phyloP scores from a whole-genome alignment of 805 yeast species.

The Candida morakotiae region DNA sequence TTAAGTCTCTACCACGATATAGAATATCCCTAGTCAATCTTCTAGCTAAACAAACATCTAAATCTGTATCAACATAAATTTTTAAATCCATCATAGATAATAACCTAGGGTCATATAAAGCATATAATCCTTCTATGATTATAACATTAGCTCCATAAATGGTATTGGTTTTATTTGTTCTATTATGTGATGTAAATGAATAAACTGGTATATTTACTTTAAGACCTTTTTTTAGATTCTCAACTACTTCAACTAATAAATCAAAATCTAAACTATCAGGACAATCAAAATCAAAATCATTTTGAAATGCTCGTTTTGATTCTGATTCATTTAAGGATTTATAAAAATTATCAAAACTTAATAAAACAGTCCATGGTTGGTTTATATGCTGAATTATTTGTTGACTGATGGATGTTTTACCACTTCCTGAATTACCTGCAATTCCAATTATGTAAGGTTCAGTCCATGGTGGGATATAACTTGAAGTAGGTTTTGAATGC shows the following conservation, averaged over 20 bases:
- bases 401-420: slow-evolving; percentile 89
- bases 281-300: slow-evolving; percentile 80
- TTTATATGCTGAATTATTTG: slow-evolving; percentile 70
- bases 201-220: slow-evolving; percentile 40
- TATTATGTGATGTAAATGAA: slow-evolving; percentile 69
- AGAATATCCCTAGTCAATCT: slow-evolving; percentile 83
- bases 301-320: slow-evolving; percentile 56
- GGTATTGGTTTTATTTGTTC: slow-evolving; percentile 60
- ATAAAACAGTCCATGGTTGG: slow-evolving; percentile 91
- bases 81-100: slow-evolving; percentile 78
- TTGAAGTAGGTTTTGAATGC: too few relatives aligned
- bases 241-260: slow-evolving; percentile 57
- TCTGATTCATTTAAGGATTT: slow-evolving; percentile 65
- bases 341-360: slow-evolving; percentile 90
- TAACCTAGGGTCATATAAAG: slow-evolving; percentile 67
- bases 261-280: slow-evolving; percentile 86
- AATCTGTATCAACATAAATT: slow-evolving; percentile 88
- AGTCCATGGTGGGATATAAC: slow-evolving; percentile 40
- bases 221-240: slow-evolving; percentile 64
- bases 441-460: slow-evolving; percentile 46
- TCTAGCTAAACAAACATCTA: slow-evolving; percentile 88
- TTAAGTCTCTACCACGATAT: slow-evolving; percentile 79
- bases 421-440: slow-evolving; percentile 63
- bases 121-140: slow-evolving; percentile 87
- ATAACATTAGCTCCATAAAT: slow-evolving; percentile 94